These are phyloP conservation scores for Mortierella sp. DNA, from an alignment of 371 early-diverging fungal species.

Conservation along the genomic window DNA sequence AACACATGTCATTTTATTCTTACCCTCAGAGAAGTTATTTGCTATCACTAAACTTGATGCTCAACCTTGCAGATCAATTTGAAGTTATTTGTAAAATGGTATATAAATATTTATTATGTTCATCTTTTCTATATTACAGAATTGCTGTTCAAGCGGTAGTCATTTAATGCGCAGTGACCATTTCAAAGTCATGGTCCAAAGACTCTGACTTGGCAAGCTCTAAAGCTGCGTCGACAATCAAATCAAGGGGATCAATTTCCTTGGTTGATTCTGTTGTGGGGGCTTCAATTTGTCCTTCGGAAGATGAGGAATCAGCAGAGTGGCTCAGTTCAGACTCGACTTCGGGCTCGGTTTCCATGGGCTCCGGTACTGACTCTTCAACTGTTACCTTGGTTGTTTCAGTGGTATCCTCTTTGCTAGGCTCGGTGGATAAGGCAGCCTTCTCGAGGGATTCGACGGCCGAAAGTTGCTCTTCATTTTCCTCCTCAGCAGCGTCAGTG, in stretches of 20 bases:
- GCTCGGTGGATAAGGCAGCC: neutral
- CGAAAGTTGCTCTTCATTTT: conserved; percentile 1
- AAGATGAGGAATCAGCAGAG: conserved; percentile 5
- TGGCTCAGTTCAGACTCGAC: conserved; percentile 15
- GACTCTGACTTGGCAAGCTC: conserved; percentile 9
- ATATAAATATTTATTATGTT: neutral
- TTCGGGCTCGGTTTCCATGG: neutral
- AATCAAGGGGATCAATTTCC: conserved; percentile 26
- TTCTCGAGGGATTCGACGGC: neutral
- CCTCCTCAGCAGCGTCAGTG: neutral
- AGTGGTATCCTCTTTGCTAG: neutral
- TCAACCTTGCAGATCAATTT: neutral
- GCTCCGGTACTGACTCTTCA: neutral
- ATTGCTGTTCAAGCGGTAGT: neutral
- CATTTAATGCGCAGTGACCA: conserved; percentile 28
- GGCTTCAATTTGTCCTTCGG: conserved; percentile 3
- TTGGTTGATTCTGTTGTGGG: neutral
- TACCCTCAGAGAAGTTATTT: too few species aligned
- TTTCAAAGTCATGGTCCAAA: conserved; percentile 41
- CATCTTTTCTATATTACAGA: neutral
- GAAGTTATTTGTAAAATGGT: neutral
- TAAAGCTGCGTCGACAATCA: conserved; percentile 35
- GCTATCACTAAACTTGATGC: too few species aligned
- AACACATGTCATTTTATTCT: too few species aligned
- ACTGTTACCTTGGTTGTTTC: neutral